Evolutionary conservation across 2,329 filamentous ascomycete species (phyloP).

Genomic region (Juglanconis sp.): DNA sequence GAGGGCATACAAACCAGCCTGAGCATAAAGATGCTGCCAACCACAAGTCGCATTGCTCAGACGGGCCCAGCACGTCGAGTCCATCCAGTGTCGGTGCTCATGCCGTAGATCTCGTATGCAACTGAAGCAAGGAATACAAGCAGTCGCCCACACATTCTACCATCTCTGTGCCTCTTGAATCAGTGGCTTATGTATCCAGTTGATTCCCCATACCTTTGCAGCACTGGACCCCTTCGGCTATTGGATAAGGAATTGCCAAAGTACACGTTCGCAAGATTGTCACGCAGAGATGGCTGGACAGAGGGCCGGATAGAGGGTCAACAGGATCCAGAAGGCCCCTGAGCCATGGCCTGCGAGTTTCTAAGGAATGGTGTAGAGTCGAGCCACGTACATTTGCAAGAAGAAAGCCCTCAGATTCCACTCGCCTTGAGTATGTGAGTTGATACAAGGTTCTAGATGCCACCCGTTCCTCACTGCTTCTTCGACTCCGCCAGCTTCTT

Average conservation of each 20-base stretch:
- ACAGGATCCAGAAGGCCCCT: too few relatives aligned
- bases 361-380: not conserved
- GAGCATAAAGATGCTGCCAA: not conserved
- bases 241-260: too few relatives aligned
- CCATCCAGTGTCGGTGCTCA: not conserved
- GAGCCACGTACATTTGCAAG: not conserved
- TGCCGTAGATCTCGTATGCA: not conserved
- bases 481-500: constrained; percentile 42
- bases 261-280: too few relatives aligned
- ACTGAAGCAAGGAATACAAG: not conserved
- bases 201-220: too few relatives aligned
- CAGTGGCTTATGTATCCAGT: not conserved
- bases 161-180: not conserved
- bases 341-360: too few relatives aligned
- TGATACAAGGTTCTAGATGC: not conserved
- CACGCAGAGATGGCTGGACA: too few relatives aligned
- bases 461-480: constrained; percentile 23
- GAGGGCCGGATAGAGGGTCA: too few relatives aligned
- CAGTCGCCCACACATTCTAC: not conserved
- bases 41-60: not conserved
- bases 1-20: not conserved
- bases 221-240: too few relatives aligned
- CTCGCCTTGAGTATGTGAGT: not conserved
- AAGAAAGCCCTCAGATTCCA: not conserved
- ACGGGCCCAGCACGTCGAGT: not conserved